Evolutionary conservation across 331 rosid genomes (phyloP).

Genomic region (Arachis monticola): DNA sequence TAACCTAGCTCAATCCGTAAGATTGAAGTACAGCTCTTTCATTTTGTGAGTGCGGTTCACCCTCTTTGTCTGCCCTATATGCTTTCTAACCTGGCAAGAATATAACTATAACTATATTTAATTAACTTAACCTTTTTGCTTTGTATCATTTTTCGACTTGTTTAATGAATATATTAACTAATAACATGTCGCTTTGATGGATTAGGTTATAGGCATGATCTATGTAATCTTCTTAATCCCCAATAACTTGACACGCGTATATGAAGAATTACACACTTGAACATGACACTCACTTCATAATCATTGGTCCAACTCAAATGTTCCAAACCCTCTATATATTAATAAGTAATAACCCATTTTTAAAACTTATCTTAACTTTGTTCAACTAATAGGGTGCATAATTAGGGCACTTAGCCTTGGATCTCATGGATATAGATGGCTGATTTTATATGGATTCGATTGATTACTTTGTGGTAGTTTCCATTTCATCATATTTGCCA

Average conservation of each 20-base stretch:
- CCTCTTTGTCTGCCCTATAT: neutral
- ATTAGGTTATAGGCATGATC: constrained; percentile 64
- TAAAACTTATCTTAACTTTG: constrained; percentile 43
- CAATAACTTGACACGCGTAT: constrained; percentile 43
- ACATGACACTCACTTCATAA: constrained; percentile 45
- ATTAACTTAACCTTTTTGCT: constrained; percentile 10
- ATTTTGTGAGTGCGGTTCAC: constrained; percentile 10
- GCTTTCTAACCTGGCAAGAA: constrained; percentile 30
- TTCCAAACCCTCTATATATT: neutral
- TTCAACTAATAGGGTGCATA: constrained; percentile 49
- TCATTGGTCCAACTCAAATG: constrained; percentile 40
- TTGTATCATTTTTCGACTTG: constrained; percentile 12
- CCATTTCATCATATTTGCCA: neutral
- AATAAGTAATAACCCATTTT: neutral
- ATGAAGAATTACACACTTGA: constrained; percentile 6
- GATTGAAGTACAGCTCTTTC: constrained; percentile 29
- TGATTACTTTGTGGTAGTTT: constrained; percentile 13
- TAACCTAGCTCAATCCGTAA: constrained; percentile 5
- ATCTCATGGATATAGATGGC: too few species aligned
- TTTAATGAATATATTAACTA: constrained; percentile 40
- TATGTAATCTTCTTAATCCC: constrained; percentile 44
- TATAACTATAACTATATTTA: neutral
- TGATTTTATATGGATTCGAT: constrained; percentile 14
- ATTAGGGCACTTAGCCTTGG: constrained; percentile 34
- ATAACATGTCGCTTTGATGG: constrained; percentile 37